Percentiles rank a stretch among this genome's conserved stretches.
These are phyloP conservation scores for Vigna angularis DNA, from an alignment of 306 rosid species.

Conservation along the genomic window DNA sequence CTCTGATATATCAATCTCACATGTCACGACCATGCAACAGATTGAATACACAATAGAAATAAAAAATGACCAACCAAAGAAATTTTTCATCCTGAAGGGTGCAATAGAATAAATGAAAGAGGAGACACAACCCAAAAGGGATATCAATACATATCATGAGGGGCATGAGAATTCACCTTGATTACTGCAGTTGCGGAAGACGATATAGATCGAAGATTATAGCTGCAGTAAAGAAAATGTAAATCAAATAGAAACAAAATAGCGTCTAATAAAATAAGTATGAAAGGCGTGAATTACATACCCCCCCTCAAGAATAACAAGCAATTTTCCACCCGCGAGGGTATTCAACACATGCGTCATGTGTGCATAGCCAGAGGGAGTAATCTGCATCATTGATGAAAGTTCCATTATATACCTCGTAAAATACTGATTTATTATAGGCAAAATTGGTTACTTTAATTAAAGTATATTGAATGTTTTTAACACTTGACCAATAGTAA, in stretches of 20 bases:
- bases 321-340: slow-evolving; percentile 89
- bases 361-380: slow-evolving; percentile 92
- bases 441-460: slow-evolving; percentile 10
- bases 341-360: slow-evolving; percentile 84
- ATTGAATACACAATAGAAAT: slow-evolving; percentile 19
- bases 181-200: slow-evolving; percentile 90
- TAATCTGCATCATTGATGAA: slow-evolving; percentile 64
- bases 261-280: slow-evolving; percentile 31
- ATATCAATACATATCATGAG: slow-evolving; percentile 9
- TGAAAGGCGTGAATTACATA: slow-evolving; percentile 60
- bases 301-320: slow-evolving; percentile 99
- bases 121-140: slow-evolving; percentile 31
- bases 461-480: slow-evolving; percentile 25
- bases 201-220: slow-evolving; percentile 96
- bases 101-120: slow-evolving; percentile 14
- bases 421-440: slow-evolving; percentile 22
- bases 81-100: neutral
- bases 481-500: slow-evolving; percentile 18
- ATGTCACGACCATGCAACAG: slow-evolving; percentile 11
- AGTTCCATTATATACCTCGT: slow-evolving; percentile 38
- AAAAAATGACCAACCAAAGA: slow-evolving; percentile 27
- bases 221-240: slow-evolving; percentile 64
- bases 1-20: slow-evolving; percentile 26
- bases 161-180: slow-evolving; percentile 64
- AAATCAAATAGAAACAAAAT: slow-evolving; percentile 41